Evolutionary conservation across 169 alveolate genomes (phyloP).

Genomic region (Plasmodium vivax): DNA sequence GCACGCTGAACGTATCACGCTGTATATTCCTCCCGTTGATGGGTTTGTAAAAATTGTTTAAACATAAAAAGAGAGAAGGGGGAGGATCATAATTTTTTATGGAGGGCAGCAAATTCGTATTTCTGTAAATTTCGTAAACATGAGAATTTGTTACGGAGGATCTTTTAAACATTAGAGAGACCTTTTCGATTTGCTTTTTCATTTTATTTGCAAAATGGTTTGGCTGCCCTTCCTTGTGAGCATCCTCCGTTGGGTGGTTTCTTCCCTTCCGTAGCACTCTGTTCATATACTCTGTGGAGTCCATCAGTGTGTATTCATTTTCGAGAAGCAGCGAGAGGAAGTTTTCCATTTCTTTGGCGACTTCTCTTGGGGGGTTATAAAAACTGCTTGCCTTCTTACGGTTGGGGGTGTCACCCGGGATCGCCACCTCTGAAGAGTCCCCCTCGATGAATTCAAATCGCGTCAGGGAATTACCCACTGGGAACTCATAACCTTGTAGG

Average conservation of each 20-base stretch:
- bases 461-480: constrained; percentile 40
- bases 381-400: not conserved
- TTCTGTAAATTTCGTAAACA: constrained; percentile 68
- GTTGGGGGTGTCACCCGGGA: not conserved
- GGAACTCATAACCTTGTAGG: constrained; percentile 44
- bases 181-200: constrained; percentile 1
- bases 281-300: constrained; percentile 28
- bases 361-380: not conserved
- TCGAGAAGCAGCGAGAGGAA: constrained; percentile 42
- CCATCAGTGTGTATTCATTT: constrained; percentile 67
- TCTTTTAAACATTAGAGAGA: constrained; percentile 18
- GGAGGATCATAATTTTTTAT: constrained; percentile 25
- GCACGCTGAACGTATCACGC: constrained; percentile 24
- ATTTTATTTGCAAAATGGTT: constrained; percentile 6
- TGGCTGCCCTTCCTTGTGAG: not conserved
- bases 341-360: constrained; percentile 41
- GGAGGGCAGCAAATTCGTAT: constrained; percentile 53
- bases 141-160: constrained; percentile 10
- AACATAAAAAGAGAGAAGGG: constrained; percentile 38
- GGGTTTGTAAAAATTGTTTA: constrained; percentile 66
- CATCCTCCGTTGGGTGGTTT: not conserved
- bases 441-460: constrained; percentile 32
- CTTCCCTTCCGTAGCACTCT: constrained; percentile 5
- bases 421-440: constrained; percentile 20
- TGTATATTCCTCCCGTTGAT: constrained; percentile 10